Conservation (phyloP, 1,139 yeast genomes). For the Candida sp. region DNA sequence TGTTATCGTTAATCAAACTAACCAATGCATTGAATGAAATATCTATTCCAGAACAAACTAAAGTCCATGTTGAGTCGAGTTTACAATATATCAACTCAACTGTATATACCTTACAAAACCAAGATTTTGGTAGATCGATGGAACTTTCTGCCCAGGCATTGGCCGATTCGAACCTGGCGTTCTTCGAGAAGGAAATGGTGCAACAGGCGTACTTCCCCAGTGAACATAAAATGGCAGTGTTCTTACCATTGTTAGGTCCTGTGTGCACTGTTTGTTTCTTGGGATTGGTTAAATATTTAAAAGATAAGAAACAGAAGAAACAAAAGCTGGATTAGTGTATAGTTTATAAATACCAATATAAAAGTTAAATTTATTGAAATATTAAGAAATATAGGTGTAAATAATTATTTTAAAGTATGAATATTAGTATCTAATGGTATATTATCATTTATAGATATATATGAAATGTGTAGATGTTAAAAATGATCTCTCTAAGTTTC, state of each 20-base stretch:
- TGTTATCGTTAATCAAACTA: constrained; percentile 67
- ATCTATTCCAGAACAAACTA: constrained; percentile 74
- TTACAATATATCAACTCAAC: constrained; percentile 32
- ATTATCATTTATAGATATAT: too few relatives aligned
- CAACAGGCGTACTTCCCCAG: constrained; percentile 94
- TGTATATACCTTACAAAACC: constrained; percentile 19
- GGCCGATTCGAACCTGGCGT: constrained; percentile 66
- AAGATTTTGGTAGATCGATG: constrained; percentile 46
- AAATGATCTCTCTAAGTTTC: too few relatives aligned
- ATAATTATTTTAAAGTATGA: too few relatives aligned
- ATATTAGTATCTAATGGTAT: too few relatives aligned
- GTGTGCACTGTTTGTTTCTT: constrained; percentile 63
- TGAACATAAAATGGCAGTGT: constrained; percentile 92
- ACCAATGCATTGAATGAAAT: constrained; percentile 69
- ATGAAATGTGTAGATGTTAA: too few relatives aligned
- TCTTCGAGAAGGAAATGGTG: constrained; percentile 92
- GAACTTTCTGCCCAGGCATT: constrained; percentile 54
- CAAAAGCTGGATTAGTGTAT: background rate
- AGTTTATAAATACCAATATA: too few relatives aligned
- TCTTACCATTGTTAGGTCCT: constrained; percentile 87
- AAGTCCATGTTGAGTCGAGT: constrained; percentile 41
- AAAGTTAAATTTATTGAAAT: too few relatives aligned
- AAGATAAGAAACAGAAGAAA: constrained; percentile 14
- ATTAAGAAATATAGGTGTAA: too few relatives aligned
- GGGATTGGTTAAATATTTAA: constrained; percentile 43